Conservation (phyloP, 306 rosid species). For the Quercus rubra region DNA sequence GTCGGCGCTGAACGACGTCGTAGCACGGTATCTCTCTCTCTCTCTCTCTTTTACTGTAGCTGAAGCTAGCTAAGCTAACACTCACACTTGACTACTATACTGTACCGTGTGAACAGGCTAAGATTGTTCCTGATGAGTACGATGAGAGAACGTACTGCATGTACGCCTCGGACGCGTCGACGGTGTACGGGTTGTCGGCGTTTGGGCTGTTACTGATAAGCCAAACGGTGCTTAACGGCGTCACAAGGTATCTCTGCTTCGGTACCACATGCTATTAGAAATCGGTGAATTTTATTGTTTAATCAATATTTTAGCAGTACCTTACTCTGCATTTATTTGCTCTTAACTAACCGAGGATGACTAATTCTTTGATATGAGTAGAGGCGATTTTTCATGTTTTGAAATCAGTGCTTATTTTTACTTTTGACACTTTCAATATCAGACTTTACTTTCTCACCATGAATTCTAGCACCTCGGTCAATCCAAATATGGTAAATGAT, state of each 20-base stretch:
- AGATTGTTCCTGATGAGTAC: constrained; percentile 65
- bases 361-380: no score
- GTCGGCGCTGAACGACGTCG: constrained; percentile 94
- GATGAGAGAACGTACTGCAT: constrained; percentile 62
- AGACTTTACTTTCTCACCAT: no score
- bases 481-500: no score
- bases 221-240: constrained; percentile 62
- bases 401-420: no score
- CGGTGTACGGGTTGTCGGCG: constrained; percentile 82
- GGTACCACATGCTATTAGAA: constrained; percentile 26
- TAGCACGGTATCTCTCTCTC: constrained; percentile 37
- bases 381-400: no score
- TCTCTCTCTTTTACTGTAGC: neutral
- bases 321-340: no score
- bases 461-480: no score
- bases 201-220: constrained; percentile 56
- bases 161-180: constrained; percentile 83
- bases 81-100: no score
- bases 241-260: constrained; percentile 85
- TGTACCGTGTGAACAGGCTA: constrained; percentile 40
- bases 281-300: no score
- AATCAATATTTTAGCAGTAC: no score
- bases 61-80: neutral
- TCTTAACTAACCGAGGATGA: no score
- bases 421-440: no score